A percentile compares a stretch with the other conserved stretches of the same genome.
Conservation (phyloP, 2,329 filamentous ascomycete genomes). For the Penicillium concentricum region DNA sequence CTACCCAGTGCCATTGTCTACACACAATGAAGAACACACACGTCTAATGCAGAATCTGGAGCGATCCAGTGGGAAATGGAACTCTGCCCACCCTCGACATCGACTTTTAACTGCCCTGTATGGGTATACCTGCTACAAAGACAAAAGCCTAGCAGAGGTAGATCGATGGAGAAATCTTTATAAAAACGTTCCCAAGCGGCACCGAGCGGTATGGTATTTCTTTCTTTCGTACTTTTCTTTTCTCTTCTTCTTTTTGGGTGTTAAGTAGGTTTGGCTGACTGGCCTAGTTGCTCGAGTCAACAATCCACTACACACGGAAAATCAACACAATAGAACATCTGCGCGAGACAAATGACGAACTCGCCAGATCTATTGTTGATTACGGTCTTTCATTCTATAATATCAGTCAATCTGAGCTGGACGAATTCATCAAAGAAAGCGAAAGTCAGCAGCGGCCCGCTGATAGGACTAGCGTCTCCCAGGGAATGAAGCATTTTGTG, state of each 20-base stretch:
- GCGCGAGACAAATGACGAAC: slow-evolving; percentile 45
- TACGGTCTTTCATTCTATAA: slow-evolving; percentile 50
- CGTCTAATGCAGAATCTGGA: slow-evolving; percentile 19
- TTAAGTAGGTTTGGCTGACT: neutral
- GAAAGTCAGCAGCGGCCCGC: slow-evolving; percentile 37
- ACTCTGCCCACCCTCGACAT: slow-evolving; percentile 26
- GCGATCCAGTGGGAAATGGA: slow-evolving; percentile 15
- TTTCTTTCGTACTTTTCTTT: neutral
- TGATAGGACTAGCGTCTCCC: slow-evolving; percentile 52
- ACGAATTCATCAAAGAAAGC: slow-evolving; percentile 42
- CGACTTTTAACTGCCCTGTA: slow-evolving; percentile 28
- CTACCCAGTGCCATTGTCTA: neutral
- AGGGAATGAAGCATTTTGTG: slow-evolving; percentile 58
- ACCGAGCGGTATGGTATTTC: slow-evolving; percentile 14
- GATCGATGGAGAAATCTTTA: slow-evolving; percentile 24
- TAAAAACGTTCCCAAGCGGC: slow-evolving; percentile 18
- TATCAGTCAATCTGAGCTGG: slow-evolving; percentile 46
- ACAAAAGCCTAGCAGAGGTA: slow-evolving; percentile 18
- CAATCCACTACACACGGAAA: slow-evolving; percentile 58
- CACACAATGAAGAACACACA: slow-evolving; percentile 9
- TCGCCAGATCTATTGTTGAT: slow-evolving; percentile 50
- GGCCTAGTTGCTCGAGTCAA: slow-evolving; percentile 53
- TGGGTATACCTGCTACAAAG: slow-evolving; percentile 26
- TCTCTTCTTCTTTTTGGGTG: neutral
- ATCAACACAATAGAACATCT: slow-evolving; percentile 47